Evolutionary conservation across 371 early-diverging fungal genomes (phyloP), one percentile per base, ranked within the genome.

Genomic region (Scutellospora calospora): DNA sequence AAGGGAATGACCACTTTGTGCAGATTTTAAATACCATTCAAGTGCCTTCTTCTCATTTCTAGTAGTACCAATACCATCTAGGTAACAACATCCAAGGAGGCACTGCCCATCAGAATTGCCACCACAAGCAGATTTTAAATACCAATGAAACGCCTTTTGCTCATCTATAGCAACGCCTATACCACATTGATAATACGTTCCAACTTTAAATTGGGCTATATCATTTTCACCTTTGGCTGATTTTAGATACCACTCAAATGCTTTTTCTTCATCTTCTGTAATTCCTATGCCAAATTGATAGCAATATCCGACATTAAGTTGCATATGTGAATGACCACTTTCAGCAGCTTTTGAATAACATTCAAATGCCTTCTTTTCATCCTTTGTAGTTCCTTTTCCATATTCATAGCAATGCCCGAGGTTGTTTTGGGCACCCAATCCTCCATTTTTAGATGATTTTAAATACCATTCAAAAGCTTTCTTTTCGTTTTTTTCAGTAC

Each of bases 151-250:
- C 1, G 96, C 95, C 80, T 90, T 86, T 27, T 85, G 80, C 27
- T 87, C 83, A 81, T 94, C 88, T 78, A 86, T 84, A 45, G 83
- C 76, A 25, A 90, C 90, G 59, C 95, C 97, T 49, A 92, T 90
- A 12, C 97, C 97, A 83, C 94, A 92, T 72, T 94, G 94, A 87
- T 94, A 95, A 84, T 94, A 94, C 82, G 91, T 93, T 29, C 95
- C 97, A 5, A 98, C 86, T 80, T 92, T 91, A 87, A 95, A 95
- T 83, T 94, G 95, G 9, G 97, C 97, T 90, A 95, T 95, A 33
- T 94, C 90, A 86, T 96, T 95, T 65, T 93, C 94, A 83, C 93
- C 91, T 25, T 87, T 86, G 0, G 98, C 96, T 0, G 97, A 88
- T 54, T 54, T 0, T n/a, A n/a, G n/a, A n/a, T n/a, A n/a, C n/a